phyloP scores from a whole-genome alignment of 1,284 basidiomycete species.

The Termitomyces sp. region DNA sequence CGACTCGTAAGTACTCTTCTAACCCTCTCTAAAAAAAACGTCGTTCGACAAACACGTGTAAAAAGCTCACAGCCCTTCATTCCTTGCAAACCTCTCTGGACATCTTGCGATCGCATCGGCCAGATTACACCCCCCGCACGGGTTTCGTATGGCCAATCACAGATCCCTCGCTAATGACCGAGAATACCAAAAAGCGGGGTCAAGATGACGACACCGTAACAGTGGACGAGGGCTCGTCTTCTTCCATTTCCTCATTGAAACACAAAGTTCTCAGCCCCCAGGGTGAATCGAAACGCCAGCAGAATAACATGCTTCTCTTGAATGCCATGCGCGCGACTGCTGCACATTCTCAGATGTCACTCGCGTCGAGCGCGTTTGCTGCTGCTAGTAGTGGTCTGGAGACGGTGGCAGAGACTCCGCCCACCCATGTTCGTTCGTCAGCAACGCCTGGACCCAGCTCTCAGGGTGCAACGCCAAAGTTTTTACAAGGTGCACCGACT shows the following conservation, averaged over 20 bases:
- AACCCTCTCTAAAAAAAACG: neutral
- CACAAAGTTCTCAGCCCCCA: conserved; percentile 15
- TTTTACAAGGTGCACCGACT: conserved; percentile 31
- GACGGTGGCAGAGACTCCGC: conserved; percentile 35
- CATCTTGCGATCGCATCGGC: conserved; percentile 61
- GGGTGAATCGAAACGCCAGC: conserved; percentile 45
- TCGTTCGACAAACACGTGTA: neutral
- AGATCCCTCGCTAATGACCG: conserved; percentile 45
- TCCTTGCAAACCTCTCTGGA: conserved; percentile 72
- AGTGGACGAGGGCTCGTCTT: conserved; percentile 24
- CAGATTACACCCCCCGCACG: conserved; percentile 73
- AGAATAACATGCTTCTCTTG: conserved; percentile 62
- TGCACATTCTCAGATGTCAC: conserved; percentile 53
- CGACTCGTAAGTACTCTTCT: conserved; percentile 52
- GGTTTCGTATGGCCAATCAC: conserved; percentile 78
- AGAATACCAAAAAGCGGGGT: conserved; percentile 40
- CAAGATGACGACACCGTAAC: conserved; percentile 28
- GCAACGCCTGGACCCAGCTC: conserved; percentile 51
- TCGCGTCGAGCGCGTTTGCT: conserved; percentile 32
- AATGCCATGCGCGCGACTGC: conserved; percentile 76
- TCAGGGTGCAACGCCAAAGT: conserved; percentile 40
- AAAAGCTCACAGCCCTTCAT: conserved; percentile 65
- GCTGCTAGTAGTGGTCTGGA: conserved; percentile 33
- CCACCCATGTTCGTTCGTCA: conserved; percentile 42
- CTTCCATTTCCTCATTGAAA: conserved; percentile 25